Evolutionary conservation across 129 eudicot species (phyloP).

Genomic region (Centrapalus pauciflorus): DNA sequence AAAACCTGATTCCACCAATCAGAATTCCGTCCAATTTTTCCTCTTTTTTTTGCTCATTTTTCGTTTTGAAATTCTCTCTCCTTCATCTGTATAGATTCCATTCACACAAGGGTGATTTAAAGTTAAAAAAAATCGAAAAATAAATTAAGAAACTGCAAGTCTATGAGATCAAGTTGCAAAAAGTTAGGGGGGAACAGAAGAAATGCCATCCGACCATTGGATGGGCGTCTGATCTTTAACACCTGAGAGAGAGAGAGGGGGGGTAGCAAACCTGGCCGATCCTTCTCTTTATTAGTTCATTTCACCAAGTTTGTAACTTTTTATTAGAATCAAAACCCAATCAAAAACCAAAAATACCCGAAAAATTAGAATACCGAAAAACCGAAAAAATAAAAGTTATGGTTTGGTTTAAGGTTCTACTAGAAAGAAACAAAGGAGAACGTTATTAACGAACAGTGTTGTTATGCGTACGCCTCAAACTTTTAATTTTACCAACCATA

Average conservation of each 20-base stretch:
- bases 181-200: conserved; percentile 15
- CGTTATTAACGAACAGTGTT: too few relatives aligned
- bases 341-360: too few relatives aligned
- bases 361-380: too few relatives aligned
- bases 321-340: too few relatives aligned
- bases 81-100: conserved; percentile 9
- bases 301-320: too few relatives aligned
- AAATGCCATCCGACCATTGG: conserved; percentile 16
- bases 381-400: too few relatives aligned
- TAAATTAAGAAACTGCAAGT: conserved; percentile 2
- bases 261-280: too few relatives aligned
- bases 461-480: too few relatives aligned
- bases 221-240: conserved; percentile 17
- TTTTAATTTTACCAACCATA: too few relatives aligned
- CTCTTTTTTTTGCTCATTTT: neutral
- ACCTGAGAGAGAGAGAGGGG: conserved; percentile 14
- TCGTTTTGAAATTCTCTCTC: neutral
- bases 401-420: too few relatives aligned
- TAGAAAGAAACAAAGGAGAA: too few relatives aligned
- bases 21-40: neutral
- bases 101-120: conserved; percentile 5
- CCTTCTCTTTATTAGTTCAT: too few relatives aligned
- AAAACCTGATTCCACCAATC: conserved; percentile 26
- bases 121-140: neutral
- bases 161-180: conserved; percentile 23